phyloP scores from a whole-genome alignment of 2,329 filamentous ascomycete genomes.

The Ophiostoma angusticollis region DNA sequence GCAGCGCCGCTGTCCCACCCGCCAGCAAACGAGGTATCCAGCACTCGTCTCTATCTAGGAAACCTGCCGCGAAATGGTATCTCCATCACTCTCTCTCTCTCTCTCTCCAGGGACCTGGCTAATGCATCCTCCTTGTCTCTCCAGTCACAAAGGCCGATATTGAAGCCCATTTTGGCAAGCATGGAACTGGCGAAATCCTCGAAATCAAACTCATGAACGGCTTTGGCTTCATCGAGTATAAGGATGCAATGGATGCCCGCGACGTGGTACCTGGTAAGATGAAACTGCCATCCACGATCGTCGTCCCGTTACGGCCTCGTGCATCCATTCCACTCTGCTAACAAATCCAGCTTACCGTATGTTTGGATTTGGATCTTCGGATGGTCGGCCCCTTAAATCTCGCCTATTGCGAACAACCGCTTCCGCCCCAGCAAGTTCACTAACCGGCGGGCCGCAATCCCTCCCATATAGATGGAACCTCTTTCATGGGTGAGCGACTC shows the following conservation, averaged over 20 bases:
- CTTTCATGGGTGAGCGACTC: constrained; percentile 94
- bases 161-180: constrained; percentile 85
- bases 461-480: constrained; percentile 73
- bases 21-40: constrained; percentile 61
- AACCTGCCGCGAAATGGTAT: constrained; percentile 79
- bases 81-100: background rate
- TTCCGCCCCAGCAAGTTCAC: constrained; percentile 27
- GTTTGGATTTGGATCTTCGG: too few species aligned
- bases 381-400: too few species aligned
- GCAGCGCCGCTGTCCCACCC: constrained; percentile 1
- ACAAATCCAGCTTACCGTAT: constrained; percentile 15
- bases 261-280: constrained; percentile 97
- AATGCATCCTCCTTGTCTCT: constrained; percentile 23
- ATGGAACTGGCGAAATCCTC: constrained; percentile 93
- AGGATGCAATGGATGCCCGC: constrained; percentile 93
- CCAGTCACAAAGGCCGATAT: constrained; percentile 93
- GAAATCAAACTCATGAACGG: constrained; percentile 99
- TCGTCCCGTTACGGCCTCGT: background rate
- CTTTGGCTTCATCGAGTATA: constrained; percentile 99
- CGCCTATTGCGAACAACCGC: background rate
- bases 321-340: background rate
- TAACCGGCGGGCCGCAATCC: too few species aligned
- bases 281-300: too few species aligned
- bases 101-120: constrained; percentile 33
- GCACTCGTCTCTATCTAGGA: constrained; percentile 91